Conservation (phyloP, 1,139 yeast genomes). For the Candida pseudoviswanathii region DNA sequence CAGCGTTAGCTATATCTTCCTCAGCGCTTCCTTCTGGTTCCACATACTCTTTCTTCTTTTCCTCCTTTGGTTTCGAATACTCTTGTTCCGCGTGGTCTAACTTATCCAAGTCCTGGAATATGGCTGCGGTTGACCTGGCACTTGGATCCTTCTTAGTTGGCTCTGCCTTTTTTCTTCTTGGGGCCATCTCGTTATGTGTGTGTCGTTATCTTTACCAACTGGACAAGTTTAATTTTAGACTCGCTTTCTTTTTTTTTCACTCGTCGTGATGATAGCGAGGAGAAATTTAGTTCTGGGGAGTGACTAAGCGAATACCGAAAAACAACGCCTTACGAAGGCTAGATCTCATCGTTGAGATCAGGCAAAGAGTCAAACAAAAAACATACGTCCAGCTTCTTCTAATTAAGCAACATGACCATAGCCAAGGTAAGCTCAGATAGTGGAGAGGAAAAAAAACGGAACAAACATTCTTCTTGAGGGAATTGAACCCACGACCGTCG, state of each 20-base stretch:
- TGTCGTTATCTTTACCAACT: not conserved
- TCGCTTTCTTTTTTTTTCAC: not conserved
- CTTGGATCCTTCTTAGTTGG: conserved; percentile 7
- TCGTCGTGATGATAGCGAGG: too few species aligned
- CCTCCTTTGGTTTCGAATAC: conserved; percentile 4
- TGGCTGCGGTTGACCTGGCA: conserved; percentile 23
- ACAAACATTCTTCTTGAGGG: conserved; percentile 57
- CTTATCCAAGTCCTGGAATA: conserved; percentile 21
- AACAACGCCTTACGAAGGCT: too few species aligned
- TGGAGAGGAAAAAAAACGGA: conserved; percentile 20
- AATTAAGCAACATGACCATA: too few species aligned
- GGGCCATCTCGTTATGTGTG: not conserved
- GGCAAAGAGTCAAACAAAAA: too few species aligned
- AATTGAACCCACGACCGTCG: conserved; percentile 62
- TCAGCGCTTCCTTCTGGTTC: conserved; percentile 5
- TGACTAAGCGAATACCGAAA: too few species aligned
- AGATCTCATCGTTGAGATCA: too few species aligned
- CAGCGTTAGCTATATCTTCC: conserved; percentile 14
- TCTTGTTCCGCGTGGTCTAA: conserved; percentile 11
- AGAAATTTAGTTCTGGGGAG: too few species aligned
- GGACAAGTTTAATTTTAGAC: not conserved
- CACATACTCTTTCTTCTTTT: not conserved
- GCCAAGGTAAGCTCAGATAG: too few species aligned
- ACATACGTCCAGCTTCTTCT: too few species aligned
- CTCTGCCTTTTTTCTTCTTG: conserved; percentile 5